Base-by-base conservation (phyloP, 495 filamentous ascomycete species). In the Filosporella fistucella region DNA sequence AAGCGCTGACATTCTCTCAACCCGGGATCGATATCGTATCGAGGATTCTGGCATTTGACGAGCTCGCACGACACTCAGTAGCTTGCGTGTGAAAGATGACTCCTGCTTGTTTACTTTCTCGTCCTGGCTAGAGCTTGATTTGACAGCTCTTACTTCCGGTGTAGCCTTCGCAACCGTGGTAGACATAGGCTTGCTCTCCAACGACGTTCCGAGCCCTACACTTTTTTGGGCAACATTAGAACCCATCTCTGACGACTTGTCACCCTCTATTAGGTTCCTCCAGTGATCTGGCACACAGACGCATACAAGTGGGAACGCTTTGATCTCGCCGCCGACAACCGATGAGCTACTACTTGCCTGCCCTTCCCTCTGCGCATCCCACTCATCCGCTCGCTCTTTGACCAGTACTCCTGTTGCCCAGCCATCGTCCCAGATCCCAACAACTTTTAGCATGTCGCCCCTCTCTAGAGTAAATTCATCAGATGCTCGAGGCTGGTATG, bases 351-450 rank as follows among this genome's bases (percentile, higher is more conserved):
- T 96, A 64, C 97, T 94, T 24, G 93, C 80, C 57, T 95, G 88
- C 11, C 78, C 70, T 39, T 86, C 81, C 57, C 82, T 79, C 42
- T 82, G 79, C 20, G 77, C 76, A 54, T 93, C 87, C 75, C 85
- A 94, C 45, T 96, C 88, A 45, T 99, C 94, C 1, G 89, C 90
- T 45, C 82, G 76, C 53, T 95, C 88, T 37, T 83, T 70, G 23
- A 96, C 63, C 57, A 90, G 71, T 42, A 95, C 77, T 54, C 94
- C 94, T 9, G 94, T 99, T 24, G 94, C 94, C 94, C 94, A 99
- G 32, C 94, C 94, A 68, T 99, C 94, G 62, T 99, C 94, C 94
- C 94, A 99, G 52, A 99, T 96, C 29, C 94, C 94, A 41, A 99
- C 86, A 24, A 99, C 86, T 67, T 96, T 96, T 48, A 99, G 73